Percentiles rank a stretch among this genome's conserved stretches.
These are phyloP conservation scores for Fusarium keratoplasticum DNA, from an alignment of 2,329 filamentous ascomycete genomes.

Conservation along the genomic window DNA sequence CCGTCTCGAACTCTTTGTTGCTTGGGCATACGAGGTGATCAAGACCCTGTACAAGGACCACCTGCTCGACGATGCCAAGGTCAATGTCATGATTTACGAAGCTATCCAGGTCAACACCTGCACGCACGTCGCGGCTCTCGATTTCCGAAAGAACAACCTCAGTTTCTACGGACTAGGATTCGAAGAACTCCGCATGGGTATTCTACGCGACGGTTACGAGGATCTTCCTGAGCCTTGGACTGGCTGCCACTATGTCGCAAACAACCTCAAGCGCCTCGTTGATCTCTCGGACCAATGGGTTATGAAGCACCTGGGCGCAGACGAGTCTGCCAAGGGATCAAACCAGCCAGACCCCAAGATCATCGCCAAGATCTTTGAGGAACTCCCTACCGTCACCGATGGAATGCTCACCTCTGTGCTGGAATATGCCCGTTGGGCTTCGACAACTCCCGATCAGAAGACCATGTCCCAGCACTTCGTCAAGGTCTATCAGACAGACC, in stretches of 20 bases:
- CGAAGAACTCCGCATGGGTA: constrained; percentile 74
- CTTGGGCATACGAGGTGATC: constrained; percentile 82
- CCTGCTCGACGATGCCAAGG: constrained; percentile 63
- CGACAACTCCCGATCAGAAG: constrained; percentile 58
- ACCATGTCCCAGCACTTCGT: constrained; percentile 58
- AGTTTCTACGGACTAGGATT: constrained; percentile 77
- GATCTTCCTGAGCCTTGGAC: constrained; percentile 88
- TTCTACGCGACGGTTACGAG: constrained; percentile 73
- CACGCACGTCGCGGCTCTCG: constrained; percentile 65
- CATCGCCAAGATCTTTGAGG: constrained; percentile 59
- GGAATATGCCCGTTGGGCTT: constrained; percentile 65
- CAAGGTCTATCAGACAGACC: constrained; percentile 62
- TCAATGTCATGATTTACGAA: constrained; percentile 72
- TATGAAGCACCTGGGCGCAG: constrained; percentile 55
- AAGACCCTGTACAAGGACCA: constrained; percentile 76
- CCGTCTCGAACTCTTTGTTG: constrained; percentile 78
- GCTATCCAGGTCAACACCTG: constrained; percentile 75
- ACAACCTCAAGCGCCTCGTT: constrained; percentile 70
- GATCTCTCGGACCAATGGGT: constrained; percentile 69
- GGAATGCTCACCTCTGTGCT: constrained; percentile 65
- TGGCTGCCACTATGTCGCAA: constrained; percentile 71
- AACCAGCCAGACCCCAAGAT: constrained; percentile 53
- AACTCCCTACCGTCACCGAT: constrained; percentile 64
- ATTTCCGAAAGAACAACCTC: constrained; percentile 79
- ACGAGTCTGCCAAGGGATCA: constrained; percentile 47